Base-by-base conservation (phyloP, 352 stramenopile genomes). In the Pythium dissimile region DNA sequence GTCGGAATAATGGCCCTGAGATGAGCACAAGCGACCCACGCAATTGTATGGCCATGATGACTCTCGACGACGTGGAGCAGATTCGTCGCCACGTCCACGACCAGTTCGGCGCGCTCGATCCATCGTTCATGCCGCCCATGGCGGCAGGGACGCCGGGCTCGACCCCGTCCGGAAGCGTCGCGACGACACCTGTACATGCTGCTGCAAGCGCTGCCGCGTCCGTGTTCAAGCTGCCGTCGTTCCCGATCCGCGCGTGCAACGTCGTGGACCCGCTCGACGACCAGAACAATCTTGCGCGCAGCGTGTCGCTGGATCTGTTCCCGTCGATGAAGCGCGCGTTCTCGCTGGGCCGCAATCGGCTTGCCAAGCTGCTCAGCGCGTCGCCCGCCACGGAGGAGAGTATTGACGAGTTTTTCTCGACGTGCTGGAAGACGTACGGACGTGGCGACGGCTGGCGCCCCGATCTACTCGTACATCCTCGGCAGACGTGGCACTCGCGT, bases 211-310 rank as follows among this genome's bases (percentile, higher is more conserved):
- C 37, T 11, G 47, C 21, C 4, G 32, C 11, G 6, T 16, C 35
- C 0, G 42, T 5, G 7, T 47, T 57, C 54, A 58, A 65, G 41
- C 6, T 47, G 23, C 45, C 51, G 26, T 47, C 77, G 54, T 93
- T 97, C 54, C 78, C 75, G 11, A 80, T 94, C 16, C 83, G 88
- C 20, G 77, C 73, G 16, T 93, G 86, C 63, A 97, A 97, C 62
- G 84, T 97, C 31, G 77, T 96, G 49, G 88, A 96, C 43, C 88
- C 89, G 12, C 73, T 97, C 21, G 79, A 97, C 52, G 73, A 86
- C 45, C 73, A 72, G 54, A 93, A 96, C 69, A 97, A 97, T 57
- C 61, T 96, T 37, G 85, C 80, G 30, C 81, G 84, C 20, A 92
- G 81, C 49, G 81, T 94, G 2, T 88, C 82, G 16, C 69, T 74